A percentile compares a stretch with the other conserved stretches of the same genome.
Conservation (phyloP, 768 basidiomycete genomes). For the Leccinellum albellum region DNA sequence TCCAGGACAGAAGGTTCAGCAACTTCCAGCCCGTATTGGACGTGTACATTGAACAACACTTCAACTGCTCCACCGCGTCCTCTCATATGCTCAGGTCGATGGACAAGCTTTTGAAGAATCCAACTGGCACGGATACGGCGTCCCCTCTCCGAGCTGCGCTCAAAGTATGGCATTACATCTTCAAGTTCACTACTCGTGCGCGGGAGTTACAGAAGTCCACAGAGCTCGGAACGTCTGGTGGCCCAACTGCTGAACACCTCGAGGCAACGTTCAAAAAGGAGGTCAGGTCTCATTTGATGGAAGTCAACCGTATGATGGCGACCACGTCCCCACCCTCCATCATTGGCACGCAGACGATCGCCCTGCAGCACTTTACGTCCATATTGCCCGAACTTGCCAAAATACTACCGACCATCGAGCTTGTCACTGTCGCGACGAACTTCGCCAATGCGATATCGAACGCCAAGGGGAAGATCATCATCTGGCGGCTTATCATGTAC, state of each 20-base stretch:
- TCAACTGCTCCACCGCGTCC: slow-evolving; percentile 73
- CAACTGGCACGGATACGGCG: slow-evolving; percentile 67
- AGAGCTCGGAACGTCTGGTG: slow-evolving; percentile 74
- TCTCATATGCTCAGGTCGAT: slow-evolving; percentile 85
- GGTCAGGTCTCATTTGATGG: slow-evolving; percentile 66
- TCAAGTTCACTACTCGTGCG: slow-evolving; percentile 91
- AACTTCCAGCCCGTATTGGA: slow-evolving; percentile 94
- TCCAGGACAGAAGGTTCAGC: slow-evolving; percentile 90
- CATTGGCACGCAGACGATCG: slow-evolving; percentile 94
- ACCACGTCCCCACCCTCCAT: slow-evolving; percentile 74
- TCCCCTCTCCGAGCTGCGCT: slow-evolving; percentile 81
- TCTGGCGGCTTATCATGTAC: slow-evolving; percentile 93
- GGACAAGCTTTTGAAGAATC: slow-evolving; percentile 74
- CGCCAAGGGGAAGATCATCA: slow-evolving; percentile 81
- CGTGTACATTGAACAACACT: slow-evolving; percentile 89
- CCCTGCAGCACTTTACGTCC: slow-evolving; percentile 88
- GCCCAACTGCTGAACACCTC: slow-evolving; percentile 80
- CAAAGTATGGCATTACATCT: slow-evolving; percentile 96
- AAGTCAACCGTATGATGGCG: slow-evolving; percentile 89
- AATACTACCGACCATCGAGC: slow-evolving; percentile 76
- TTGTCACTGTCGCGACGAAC: slow-evolving; percentile 80
- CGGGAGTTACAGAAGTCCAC: slow-evolving; percentile 82
- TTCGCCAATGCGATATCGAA: slow-evolving; percentile 82
- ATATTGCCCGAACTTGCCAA: slow-evolving; percentile 85
- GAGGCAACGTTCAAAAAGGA: slow-evolving; percentile 85